phyloP scores from a whole-genome alignment of 768 basidiomycete genomes.

The Rhodotorula kratochvilovae region DNA sequence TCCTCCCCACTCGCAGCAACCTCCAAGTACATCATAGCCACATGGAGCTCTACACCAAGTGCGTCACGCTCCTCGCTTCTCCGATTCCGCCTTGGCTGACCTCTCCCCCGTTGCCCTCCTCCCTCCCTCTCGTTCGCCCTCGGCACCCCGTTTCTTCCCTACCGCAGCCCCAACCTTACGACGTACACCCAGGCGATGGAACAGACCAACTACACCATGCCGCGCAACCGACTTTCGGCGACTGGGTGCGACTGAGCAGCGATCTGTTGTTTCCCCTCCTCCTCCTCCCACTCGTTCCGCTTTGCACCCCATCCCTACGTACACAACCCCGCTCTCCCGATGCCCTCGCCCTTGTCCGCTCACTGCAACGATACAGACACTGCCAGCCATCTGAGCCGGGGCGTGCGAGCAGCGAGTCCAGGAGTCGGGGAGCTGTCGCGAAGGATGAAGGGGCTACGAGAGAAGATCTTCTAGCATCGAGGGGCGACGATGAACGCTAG shows the following conservation, averaged over 20 bases:
- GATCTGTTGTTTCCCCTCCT: background rate
- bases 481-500: fast-evolving
- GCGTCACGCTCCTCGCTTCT: background rate
- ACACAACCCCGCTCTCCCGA: background rate
- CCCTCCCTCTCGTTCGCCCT: too few species aligned
- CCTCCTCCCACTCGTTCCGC: background rate
- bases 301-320: background rate
- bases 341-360: background rate
- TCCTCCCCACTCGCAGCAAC: constrained; percentile 1
- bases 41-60: constrained; percentile 45
- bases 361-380: constrained; percentile 1
- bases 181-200: background rate
- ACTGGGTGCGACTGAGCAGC: background rate
- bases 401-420: too few species aligned
- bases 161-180: constrained; percentile 4
- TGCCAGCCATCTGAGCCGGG: too few species aligned
- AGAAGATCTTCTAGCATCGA: too few species aligned
- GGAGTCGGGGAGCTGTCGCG: too few species aligned
- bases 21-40: constrained; percentile 54
- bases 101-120: too few species aligned
- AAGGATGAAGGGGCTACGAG: too few species aligned
- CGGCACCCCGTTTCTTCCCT: too few species aligned
- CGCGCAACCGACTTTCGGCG: constrained; percentile 8
- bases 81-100: too few species aligned
- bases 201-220: constrained; percentile 2